phyloP scores from a whole-genome alignment of 2,329 filamentous ascomycete species.

The Exophiala bonariae region DNA sequence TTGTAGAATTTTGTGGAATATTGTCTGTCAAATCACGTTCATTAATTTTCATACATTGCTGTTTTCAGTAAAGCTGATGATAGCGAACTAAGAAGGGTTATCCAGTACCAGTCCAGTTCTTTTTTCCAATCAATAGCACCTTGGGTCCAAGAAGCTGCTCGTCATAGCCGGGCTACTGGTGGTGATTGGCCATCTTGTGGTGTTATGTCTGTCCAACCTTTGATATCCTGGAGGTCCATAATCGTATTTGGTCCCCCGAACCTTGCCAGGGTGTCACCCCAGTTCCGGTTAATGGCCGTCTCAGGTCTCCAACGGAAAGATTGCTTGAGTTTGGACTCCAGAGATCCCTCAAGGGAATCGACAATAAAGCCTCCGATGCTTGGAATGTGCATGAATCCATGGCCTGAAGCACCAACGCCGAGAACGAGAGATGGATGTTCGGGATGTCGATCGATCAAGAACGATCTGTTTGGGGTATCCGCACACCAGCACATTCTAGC shows the following conservation, averaged over 20 bases:
- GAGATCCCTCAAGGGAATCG: conserved; percentile 47
- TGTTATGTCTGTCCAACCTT: conserved; percentile 43
- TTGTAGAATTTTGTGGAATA: too few relatives aligned
- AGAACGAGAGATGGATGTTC: conserved; percentile 44
- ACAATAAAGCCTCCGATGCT: conserved; percentile 52
- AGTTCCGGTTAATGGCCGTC: conserved; percentile 47
- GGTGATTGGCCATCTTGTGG: too few relatives aligned
- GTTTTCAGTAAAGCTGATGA: too few relatives aligned
- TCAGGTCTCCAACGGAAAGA: conserved; percentile 55
- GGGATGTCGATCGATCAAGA: conserved; percentile 54
- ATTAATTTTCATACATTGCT: too few relatives aligned
- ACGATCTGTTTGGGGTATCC: conserved; percentile 56
- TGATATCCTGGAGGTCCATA: conserved; percentile 49
- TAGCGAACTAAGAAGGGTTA: too few relatives aligned
- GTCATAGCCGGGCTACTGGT: too few relatives aligned
- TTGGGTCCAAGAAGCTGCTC: too few relatives aligned
- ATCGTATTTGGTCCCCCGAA: conserved; percentile 49
- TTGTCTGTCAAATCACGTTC: too few relatives aligned
- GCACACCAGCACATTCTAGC: conserved; percentile 59
- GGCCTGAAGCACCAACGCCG: conserved; percentile 53
- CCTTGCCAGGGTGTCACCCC: conserved; percentile 50
- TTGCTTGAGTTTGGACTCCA: conserved; percentile 44
- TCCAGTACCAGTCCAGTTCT: too few relatives aligned
- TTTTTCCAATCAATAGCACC: too few relatives aligned
- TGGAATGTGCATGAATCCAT: conserved; percentile 56